These are phyloP conservation scores for Aspergillus saccharolyticus DNA, from an alignment of 495 filamentous ascomycete genomes.

Conservation along the genomic window DNA sequence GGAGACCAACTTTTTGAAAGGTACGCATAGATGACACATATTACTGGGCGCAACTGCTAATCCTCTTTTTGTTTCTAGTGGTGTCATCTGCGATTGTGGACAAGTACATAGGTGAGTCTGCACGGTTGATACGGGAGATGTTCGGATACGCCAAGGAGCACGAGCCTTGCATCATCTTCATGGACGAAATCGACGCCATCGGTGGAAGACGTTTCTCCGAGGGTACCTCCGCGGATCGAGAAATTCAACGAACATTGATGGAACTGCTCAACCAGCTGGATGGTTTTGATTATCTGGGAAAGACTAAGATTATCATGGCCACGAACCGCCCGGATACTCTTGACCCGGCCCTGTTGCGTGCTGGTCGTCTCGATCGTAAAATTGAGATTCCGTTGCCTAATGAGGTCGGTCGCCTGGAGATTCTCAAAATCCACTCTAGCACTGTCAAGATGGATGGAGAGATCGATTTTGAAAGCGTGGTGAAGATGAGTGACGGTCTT, in stretches of 20 bases:
- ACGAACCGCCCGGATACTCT: slow-evolving; percentile 98
- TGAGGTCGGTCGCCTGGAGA: slow-evolving; percentile 94
- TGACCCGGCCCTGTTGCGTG: slow-evolving; percentile 89
- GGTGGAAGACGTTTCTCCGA: slow-evolving; percentile 97
- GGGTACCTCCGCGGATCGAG: slow-evolving; percentile 94
- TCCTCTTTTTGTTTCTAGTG: slow-evolving; percentile 48
- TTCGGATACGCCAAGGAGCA: slow-evolving; percentile 99
- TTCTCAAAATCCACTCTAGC: slow-evolving; percentile 94
- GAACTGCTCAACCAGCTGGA: slow-evolving; percentile 98
- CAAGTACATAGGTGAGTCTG: slow-evolving; percentile 99
- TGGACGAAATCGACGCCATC: slow-evolving; percentile 99
- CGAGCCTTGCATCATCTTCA: slow-evolving; percentile 99
- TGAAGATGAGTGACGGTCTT: slow-evolving; percentile 98
- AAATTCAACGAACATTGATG: slow-evolving; percentile 99
- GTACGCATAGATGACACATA: slow-evolving; percentile 37
- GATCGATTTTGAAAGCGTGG: slow-evolving; percentile 98
- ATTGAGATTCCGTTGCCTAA: slow-evolving; percentile 99
- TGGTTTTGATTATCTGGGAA: slow-evolving; percentile 97
- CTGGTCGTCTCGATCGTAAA: slow-evolving; percentile 92
- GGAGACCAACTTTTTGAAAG: slow-evolving; percentile 98
- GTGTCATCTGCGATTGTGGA: slow-evolving; percentile 99
- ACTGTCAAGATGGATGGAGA: slow-evolving; percentile 87
- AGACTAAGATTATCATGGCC: slow-evolving; percentile 99
- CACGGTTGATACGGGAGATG: slow-evolving; percentile 97
- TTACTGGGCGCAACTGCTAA: slow-evolving; percentile 18